These are phyloP conservation scores for Tetrapyrgos nigripes DNA, from an alignment of 1,284 basidiomycete species.

Conservation along the genomic window DNA sequence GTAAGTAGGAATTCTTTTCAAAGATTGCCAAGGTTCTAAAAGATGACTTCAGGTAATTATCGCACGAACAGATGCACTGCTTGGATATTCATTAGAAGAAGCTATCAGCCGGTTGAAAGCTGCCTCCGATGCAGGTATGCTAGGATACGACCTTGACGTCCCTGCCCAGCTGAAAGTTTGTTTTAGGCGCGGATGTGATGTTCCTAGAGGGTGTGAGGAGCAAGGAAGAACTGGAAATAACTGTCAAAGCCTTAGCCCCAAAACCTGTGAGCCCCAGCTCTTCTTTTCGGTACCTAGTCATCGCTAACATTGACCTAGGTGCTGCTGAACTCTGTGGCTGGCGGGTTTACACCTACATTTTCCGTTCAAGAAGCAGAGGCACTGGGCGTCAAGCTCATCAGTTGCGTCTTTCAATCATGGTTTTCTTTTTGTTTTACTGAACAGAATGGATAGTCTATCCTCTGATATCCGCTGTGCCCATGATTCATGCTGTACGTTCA, in stretches of 20 bases:
- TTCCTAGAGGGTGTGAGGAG: constrained; percentile 53
- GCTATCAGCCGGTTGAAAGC: constrained; percentile 46
- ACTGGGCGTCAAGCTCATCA: constrained; percentile 48
- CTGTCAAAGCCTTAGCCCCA: constrained; percentile 41
- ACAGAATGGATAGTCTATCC: constrained; percentile 39
- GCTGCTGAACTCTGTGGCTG: constrained; percentile 48
- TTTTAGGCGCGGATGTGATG: constrained; percentile 34
- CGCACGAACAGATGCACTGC: constrained; percentile 54
- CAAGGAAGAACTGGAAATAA: constrained; percentile 39
- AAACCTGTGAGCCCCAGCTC: constrained; percentile 33
- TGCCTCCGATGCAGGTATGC: constrained; percentile 39
- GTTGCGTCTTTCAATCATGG: constrained; percentile 23
- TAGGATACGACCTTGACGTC: background rate
- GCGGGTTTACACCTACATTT: constrained; percentile 48
- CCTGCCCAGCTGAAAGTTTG: background rate
- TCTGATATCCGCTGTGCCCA: constrained; percentile 41
- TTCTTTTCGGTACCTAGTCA: background rate
- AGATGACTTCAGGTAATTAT: constrained; percentile 42
- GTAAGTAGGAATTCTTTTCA: constrained; percentile 15
- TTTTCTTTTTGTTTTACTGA: background rate
- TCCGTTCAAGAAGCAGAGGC: constrained; percentile 44
- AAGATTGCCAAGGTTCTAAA: background rate
- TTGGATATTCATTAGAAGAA: constrained; percentile 41
- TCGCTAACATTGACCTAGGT: constrained; percentile 26
- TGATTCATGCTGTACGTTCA: constrained; percentile 41